Evolutionary conservation across 768 basidiomycete genomes (phyloP), one percentile per base, ranked within the genome.

Genomic region (Coprinopsis marcescibilis): DNA sequence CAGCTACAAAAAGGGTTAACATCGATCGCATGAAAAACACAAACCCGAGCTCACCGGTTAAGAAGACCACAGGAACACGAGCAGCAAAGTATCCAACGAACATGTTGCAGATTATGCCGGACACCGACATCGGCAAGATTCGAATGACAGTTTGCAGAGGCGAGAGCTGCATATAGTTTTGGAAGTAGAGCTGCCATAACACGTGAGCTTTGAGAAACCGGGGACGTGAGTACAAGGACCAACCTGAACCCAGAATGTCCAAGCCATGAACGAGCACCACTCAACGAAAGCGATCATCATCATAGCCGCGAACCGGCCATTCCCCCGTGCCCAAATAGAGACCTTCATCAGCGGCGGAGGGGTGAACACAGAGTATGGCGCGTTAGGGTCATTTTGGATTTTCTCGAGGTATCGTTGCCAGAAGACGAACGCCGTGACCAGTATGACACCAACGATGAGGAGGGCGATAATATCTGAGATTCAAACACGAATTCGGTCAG

Each of bases 121-220:
- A 74, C 14, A 89, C 56, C 24, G 77, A 75, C 83, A 85, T 86
- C 0, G 88, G 88, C 1, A 89, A 48, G 41, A 89, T 63, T 2
- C 85, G 76, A 17, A 85, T 51, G 60, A 86, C 84, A 0, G 83
- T 77, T 11, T 68, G 64, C 13, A 90, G 64, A 0, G 86, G 80
- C 0, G 63, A 69, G 3, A 80, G 70, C 0, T 64, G 55, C 12
- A 70, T 52, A 57, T 81, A 90, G 38, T 77, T 71, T 55, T 90
- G 85, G 58, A 87, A 90, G 57, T 80, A 89, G 4, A 89, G 57
- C 79, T 87, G n/a, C n/a, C n/a, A n/a, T n/a, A n/a, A n/a, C n/a
- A n/a, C n/a, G n/a, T n/a, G n/a, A n/a, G n/a, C n/a, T n/a, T n/a
- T 39, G 15, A 41, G 19, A 46, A 14, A 12, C 39, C 15, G 17